A percentile compares a stretch with the other conserved stretches of the same genome.
Conservation (phyloP, 805 yeast genomes). For the Lipomyces sp. region DNA sequence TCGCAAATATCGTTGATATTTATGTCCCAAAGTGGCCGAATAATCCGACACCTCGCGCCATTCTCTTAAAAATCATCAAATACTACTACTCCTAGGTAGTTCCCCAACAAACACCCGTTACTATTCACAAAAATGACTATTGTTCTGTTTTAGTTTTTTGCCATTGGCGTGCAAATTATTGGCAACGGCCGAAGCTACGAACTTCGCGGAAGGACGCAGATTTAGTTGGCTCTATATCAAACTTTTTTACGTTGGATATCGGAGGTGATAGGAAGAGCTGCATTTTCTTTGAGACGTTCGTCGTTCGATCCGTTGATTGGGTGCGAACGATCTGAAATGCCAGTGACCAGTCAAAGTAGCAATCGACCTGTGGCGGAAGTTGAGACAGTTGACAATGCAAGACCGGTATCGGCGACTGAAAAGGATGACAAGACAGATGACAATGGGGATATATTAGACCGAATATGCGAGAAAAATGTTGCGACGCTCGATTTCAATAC, state of each 20-base stretch:
- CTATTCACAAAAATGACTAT: not conserved
- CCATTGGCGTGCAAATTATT: not conserved
- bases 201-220: not conserved
- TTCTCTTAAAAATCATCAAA: not conserved
- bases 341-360: not conserved
- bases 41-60: not conserved
- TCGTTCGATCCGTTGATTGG: not conserved
- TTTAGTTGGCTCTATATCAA: not conserved
- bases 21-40: slow-evolving; percentile 1
- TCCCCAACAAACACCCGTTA: not conserved
- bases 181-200: slow-evolving; percentile 3
- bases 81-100: not conserved
- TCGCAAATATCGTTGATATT: no score
- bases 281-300: not conserved
- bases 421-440: not conserved
- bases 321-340: not conserved
- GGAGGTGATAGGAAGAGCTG: not conserved
- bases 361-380: not conserved
- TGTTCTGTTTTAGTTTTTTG: not conserved
- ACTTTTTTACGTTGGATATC: not conserved
- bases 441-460: not conserved
- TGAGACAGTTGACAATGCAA: not conserved
- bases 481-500: not conserved
- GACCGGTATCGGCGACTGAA: not conserved
- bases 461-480: not conserved